Base-by-base conservation (phyloP, 345 rosid species). In the Chamaenerion angustifolium region DNA sequence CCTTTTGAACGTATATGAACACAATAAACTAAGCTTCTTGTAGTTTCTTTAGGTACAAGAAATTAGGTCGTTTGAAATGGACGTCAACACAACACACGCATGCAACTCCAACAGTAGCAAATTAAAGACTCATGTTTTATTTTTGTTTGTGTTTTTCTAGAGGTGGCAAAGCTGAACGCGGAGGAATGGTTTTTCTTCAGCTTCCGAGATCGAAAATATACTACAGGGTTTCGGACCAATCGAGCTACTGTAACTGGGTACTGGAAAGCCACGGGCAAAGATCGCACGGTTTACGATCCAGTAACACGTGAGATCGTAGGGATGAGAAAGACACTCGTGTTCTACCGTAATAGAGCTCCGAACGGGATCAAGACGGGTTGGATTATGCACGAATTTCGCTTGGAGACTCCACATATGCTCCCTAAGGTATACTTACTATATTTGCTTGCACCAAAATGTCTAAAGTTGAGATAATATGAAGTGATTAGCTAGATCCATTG, bases 331-430 rank as follows among this genome's bases (percentile, higher is more conserved):
- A 92, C 98, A 3, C 69, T 92, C 50, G 98, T 92, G 12, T 87
- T 92, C 68, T 87, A 92, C 64, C 59, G 69, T 53, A 87, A 76
- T 72, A 65, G 98, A 68, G 96, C 98, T 52, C 98, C 98, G 0
- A 76, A 83, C 53, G 98, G 98, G 40, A 80, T 82, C 73, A 92
- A 92, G 68, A 80, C 93, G 0, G 87, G 89, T 44, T 92, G 98
- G 98, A 92, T 92, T 56, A 92, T 92, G 98, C 98, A 92, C 54
- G 98, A 92, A 65, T 92, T 87, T 62, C 96, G 98, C 52, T 74
- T 84, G 41, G 93, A 87, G 66, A 71, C 88, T 64, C 95, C 90
- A 56, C 93, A 78, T 16, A 75, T 84, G 88, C 88, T 93, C 48
- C 98, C 98, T 16, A 82, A 87, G 95, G 98, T 92, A 49, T 58